Evolutionary conservation across 177 flowering plant species (phyloP).

Genomic region (Tripterygium wilfordii): DNA sequence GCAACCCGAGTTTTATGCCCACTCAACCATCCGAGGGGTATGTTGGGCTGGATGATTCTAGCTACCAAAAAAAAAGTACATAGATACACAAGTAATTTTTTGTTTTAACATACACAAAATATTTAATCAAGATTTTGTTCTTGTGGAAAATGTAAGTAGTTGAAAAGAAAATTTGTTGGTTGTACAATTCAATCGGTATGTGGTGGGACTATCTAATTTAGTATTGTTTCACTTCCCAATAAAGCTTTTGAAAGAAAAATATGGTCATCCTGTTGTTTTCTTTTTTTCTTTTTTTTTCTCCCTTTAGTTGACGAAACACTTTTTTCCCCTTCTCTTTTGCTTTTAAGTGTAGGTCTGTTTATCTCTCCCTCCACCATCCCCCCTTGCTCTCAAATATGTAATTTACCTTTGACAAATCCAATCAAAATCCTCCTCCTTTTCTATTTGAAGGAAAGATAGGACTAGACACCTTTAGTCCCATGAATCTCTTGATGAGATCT

Average conservation of each 20-base stretch:
- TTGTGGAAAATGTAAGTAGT: no score
- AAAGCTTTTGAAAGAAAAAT: constrained; percentile 7
- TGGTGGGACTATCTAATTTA: no score
- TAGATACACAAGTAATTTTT: no score
- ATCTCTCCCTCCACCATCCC: constrained; percentile 6
- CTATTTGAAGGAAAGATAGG: constrained; percentile 14
- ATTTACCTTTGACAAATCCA: constrained; percentile 21
- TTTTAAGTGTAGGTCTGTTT: constrained; percentile 12
- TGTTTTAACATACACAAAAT: no score
- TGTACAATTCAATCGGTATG: no score
- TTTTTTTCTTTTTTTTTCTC: constrained; percentile 3
- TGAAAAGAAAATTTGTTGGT: no score
- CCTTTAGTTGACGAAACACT: constrained; percentile 10
- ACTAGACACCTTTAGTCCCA: constrained; percentile 28
- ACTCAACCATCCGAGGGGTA: no score
- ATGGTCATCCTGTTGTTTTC: no score
- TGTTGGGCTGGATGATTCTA: no score
- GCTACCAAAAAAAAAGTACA: no score
- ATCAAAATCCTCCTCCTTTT: constrained; percentile 15
- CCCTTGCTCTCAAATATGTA: not conserved
- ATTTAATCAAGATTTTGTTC: no score
- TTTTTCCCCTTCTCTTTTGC: constrained; percentile 10
- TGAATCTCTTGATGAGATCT: constrained; percentile 21
- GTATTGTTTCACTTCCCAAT: constrained; percentile 3
- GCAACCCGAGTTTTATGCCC: no score